These are phyloP conservation scores for Sugiyamaella novakii DNA, from an alignment of 1,139 yeast genomes.

Conservation along the genomic window DNA sequence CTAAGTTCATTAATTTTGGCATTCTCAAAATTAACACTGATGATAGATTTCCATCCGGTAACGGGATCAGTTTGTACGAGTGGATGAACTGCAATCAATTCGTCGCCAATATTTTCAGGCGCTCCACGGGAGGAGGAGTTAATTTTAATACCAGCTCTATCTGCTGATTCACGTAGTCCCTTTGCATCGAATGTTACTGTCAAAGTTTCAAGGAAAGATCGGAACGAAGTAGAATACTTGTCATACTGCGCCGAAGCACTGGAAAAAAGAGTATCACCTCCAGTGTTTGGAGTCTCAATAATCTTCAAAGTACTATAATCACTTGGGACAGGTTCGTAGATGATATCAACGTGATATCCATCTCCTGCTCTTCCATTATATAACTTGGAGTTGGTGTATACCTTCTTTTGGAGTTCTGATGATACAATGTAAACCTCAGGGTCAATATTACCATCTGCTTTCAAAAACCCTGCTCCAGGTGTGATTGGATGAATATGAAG, in stretches of 20 bases:
- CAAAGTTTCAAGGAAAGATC: slow-evolving; percentile 46
- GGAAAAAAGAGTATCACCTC: slow-evolving; percentile 54
- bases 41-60: slow-evolving; percentile 52
- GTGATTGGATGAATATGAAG: slow-evolving; percentile 50
- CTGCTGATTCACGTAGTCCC: slow-evolving; percentile 34
- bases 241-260: slow-evolving; percentile 53
- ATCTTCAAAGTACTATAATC: slow-evolving; percentile 50
- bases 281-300: slow-evolving; percentile 48
- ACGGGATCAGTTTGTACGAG: slow-evolving; percentile 52
- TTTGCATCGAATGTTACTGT: slow-evolving; percentile 38
- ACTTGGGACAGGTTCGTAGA: slow-evolving; percentile 51
- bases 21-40: slow-evolving; percentile 48
- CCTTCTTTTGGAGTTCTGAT: slow-evolving; percentile 32
- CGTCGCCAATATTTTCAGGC: slow-evolving; percentile 40
- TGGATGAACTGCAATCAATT: slow-evolving; percentile 45
- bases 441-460: slow-evolving; percentile 26
- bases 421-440: slow-evolving; percentile 37
- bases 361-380: slow-evolving; percentile 15
- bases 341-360: slow-evolving; percentile 52
- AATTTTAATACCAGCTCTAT: slow-evolving; percentile 40
- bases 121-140: slow-evolving; percentile 43
- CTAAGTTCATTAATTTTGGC: slow-evolving; percentile 47
- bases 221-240: slow-evolving; percentile 48
- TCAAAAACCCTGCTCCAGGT: slow-evolving; percentile 38
- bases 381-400: slow-evolving; percentile 18